phyloP scores from a whole-genome alignment of 1,284 basidiomycete species.

The Clitocybe nebularis region DNA sequence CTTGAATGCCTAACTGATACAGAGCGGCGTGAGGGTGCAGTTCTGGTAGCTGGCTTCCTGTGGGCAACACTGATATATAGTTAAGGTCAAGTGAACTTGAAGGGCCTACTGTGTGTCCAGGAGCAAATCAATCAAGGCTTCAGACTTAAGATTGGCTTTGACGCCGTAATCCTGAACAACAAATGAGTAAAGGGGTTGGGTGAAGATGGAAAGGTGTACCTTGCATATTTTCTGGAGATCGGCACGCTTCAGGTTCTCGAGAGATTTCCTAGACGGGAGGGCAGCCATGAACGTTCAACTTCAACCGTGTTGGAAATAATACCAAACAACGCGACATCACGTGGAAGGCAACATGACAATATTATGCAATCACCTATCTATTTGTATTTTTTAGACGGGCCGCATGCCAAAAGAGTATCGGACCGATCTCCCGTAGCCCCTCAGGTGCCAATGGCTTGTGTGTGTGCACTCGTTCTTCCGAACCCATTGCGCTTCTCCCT shows the following conservation, averaged over 20 bases:
- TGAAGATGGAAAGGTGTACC: slow-evolving; percentile 30
- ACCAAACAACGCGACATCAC: slow-evolving; percentile 54
- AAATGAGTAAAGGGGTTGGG: slow-evolving; percentile 19
- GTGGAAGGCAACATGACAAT: too few species aligned
- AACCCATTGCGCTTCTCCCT: too few species aligned
- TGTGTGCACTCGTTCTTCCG: too few species aligned
- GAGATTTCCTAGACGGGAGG: slow-evolving; percentile 47
- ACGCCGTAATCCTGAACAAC: slow-evolving; percentile 65
- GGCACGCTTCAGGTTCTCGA: slow-evolving; percentile 60
- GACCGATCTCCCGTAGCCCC: slow-evolving; percentile 10
- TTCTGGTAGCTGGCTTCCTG: slow-evolving; percentile 21
- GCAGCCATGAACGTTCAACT: slow-evolving; percentile 51
- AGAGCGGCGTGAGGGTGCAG: slow-evolving; percentile 33
- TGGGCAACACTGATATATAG: slow-evolving; percentile 7
- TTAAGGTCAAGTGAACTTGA: neutral
- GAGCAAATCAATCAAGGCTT: slow-evolving; percentile 70
- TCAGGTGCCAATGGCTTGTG: too few species aligned
- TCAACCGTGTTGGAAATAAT: slow-evolving; percentile 25
- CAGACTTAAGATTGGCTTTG: slow-evolving; percentile 75
- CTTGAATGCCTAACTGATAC: slow-evolving; percentile 38
- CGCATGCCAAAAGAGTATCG: slow-evolving; percentile 5
- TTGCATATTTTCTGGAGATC: slow-evolving; percentile 79
- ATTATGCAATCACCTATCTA: too few species aligned
- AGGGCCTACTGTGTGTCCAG: slow-evolving; percentile 49
- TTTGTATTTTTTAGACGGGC: neutral